Evolutionary conservation across 805 yeast species (phyloP).

Genomic region (Vanderwaltozyma verrucispora): DNA sequence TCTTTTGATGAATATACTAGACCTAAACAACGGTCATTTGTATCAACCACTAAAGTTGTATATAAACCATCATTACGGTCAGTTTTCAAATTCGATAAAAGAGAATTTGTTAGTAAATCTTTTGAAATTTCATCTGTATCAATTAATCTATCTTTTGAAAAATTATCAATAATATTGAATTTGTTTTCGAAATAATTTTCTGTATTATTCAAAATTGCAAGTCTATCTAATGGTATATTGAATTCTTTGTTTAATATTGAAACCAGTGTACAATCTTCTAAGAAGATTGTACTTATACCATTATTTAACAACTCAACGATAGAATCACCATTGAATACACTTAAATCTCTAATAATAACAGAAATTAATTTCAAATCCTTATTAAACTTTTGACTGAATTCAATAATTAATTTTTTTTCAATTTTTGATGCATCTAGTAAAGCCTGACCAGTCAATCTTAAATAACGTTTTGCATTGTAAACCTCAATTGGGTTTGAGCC

Average conservation of each 20-base stretch:
- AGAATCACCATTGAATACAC: conserved; percentile 31
- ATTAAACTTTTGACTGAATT: conserved; percentile 6
- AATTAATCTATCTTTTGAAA: not conserved
- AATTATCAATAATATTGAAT: conserved; percentile 4
- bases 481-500: conserved; percentile 9
- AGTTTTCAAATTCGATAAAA: conserved; percentile 44
- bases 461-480: conserved; percentile 13
- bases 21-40: conserved; percentile 66
- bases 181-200: conserved; percentile 12
- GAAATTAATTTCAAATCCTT: conserved; percentile 17
- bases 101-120: conserved; percentile 9
- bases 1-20: conserved; percentile 82
- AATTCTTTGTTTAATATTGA: conserved; percentile 28
- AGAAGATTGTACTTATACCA: conserved; percentile 45
- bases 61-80: conserved; percentile 82
- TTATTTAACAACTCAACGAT: conserved; percentile 45
- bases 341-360: conserved; percentile 16
- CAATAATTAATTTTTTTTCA: not conserved
- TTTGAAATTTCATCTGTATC: conserved; percentile 10
- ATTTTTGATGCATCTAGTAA: conserved; percentile 15
- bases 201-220: conserved; percentile 29
- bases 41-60: conserved; percentile 73
- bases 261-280: conserved; percentile 17
- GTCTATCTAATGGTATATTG: conserved; percentile 44
- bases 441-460: conserved; percentile 20